Conservation (phyloP, 495 filamentous ascomycete species). For the Neurospora hispaniola region DNA sequence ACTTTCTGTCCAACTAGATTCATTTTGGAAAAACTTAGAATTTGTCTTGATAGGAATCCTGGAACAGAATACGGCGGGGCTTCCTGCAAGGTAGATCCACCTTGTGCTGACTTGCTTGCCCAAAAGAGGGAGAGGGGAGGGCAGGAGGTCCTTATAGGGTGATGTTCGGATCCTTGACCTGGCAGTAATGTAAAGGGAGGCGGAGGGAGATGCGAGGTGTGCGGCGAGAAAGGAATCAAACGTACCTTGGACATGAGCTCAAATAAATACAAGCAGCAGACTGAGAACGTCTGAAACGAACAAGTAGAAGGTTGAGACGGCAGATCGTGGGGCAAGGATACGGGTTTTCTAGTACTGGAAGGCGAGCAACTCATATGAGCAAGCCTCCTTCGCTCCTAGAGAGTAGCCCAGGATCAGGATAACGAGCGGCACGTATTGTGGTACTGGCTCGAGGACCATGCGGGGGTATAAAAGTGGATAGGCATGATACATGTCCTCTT, state of each 20-base stretch:
- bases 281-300: background rate
- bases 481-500: background rate
- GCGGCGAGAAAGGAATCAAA: background rate
- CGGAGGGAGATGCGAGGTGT: background rate
- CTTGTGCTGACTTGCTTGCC: background rate
- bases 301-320: background rate
- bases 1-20: constrained; percentile 13
- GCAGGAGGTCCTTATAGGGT: background rate
- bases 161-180: background rate
- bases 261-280: background rate
- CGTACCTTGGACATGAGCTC: background rate
- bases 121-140: background rate
- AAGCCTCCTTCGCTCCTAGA: constrained; percentile 6
- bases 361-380: background rate
- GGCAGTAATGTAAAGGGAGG: background rate
- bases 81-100: background rate
- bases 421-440: background rate
- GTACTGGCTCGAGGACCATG: background rate
- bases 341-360: constrained; percentile 2
- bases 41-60: background rate
- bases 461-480: background rate
- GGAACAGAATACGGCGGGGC: background rate
- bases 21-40: constrained; percentile 13
- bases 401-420: background rate
- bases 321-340: constrained; percentile 3